phyloP scores from a whole-genome alignment of 768 basidiomycete genomes.

The Coprinopsis cinerea region DNA sequence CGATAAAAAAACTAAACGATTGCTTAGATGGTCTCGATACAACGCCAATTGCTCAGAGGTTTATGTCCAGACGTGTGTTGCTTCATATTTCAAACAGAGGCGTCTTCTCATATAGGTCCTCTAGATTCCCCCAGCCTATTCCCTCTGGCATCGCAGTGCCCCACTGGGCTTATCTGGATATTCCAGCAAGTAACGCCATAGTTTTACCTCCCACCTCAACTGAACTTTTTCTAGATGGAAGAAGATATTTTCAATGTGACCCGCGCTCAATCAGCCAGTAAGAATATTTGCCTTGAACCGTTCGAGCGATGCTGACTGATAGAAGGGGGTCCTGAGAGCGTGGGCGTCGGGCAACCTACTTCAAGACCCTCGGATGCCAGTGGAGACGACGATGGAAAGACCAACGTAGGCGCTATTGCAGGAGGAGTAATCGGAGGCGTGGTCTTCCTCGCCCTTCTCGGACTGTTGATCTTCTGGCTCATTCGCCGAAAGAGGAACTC shows the following conservation, averaged over 20 bases:
- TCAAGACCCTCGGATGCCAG: neutral
- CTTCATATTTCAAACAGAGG: neutral
- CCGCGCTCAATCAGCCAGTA: conserved; percentile 25
- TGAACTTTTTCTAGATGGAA: conserved; percentile 8
- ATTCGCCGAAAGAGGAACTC: conserved; percentile 16
- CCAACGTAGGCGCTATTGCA: conserved; percentile 32
- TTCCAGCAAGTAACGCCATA: conserved; percentile 25
- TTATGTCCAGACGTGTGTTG: conserved; percentile 28
- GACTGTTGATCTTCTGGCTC: conserved; percentile 27
- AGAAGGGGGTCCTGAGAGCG: conserved; percentile 31
- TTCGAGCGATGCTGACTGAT: neutral
- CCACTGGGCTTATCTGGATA: conserved; percentile 43
- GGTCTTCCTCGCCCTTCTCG: conserved; percentile 39
- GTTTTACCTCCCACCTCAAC: neutral
- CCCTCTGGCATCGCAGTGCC: conserved; percentile 40
- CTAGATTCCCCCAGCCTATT: conserved; percentile 32
- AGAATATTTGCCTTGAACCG: conserved; percentile 3
- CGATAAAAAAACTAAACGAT: neutral
- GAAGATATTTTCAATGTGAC: conserved; percentile 28
- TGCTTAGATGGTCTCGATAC: conserved; percentile 43
- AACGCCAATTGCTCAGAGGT: conserved; percentile 39
- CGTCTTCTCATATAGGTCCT: neutral
- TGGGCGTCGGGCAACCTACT: conserved; percentile 8
- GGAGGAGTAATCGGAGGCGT: conserved; percentile 60
- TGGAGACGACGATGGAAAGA: neutral